Conservation (phyloP, 805 yeast species). For the Metschnikowia orientalis region DNA sequence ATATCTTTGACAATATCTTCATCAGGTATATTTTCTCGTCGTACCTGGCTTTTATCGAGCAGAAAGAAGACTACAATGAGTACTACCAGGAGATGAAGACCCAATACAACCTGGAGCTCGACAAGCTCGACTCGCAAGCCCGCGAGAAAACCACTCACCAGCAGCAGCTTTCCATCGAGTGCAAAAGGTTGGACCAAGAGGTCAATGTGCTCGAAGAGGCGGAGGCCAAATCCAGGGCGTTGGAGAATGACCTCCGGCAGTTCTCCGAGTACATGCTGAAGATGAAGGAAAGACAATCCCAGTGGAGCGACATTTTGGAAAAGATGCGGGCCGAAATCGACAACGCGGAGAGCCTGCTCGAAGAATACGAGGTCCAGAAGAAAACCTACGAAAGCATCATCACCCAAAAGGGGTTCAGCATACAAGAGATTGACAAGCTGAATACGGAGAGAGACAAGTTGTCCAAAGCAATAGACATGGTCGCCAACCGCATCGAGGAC, state of each 20-base stretch:
- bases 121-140: conserved; percentile 46
- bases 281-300: conserved; percentile 58
- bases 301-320: conserved; percentile 60
- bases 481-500: conserved; percentile 42
- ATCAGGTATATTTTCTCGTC: conserved; percentile 61
- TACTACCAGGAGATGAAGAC: conserved; percentile 51
- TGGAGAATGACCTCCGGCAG: conserved; percentile 66
- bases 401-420: conserved; percentile 51
- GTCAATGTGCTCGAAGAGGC: conserved; percentile 47
- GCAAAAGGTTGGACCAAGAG: conserved; percentile 40
- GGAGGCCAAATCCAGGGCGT: conserved; percentile 49
- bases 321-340: conserved; percentile 54
- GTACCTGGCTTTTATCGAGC: conserved; percentile 61
- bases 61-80: conserved; percentile 57
- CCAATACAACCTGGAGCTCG: conserved; percentile 50
- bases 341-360: conserved; percentile 40
- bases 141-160: conserved; percentile 39
- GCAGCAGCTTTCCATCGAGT: conserved; percentile 33
- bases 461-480: conserved; percentile 47
- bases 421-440: conserved; percentile 59
- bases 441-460: conserved; percentile 58
- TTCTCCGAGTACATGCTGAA: conserved; percentile 67
- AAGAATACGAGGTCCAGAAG: conserved; percentile 38
- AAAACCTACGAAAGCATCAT: conserved; percentile 41
- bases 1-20: conserved; percentile 47